These are phyloP conservation scores for Starmerella bombicola DNA, from an alignment of 805 yeast species.

Conservation along the genomic window DNA sequence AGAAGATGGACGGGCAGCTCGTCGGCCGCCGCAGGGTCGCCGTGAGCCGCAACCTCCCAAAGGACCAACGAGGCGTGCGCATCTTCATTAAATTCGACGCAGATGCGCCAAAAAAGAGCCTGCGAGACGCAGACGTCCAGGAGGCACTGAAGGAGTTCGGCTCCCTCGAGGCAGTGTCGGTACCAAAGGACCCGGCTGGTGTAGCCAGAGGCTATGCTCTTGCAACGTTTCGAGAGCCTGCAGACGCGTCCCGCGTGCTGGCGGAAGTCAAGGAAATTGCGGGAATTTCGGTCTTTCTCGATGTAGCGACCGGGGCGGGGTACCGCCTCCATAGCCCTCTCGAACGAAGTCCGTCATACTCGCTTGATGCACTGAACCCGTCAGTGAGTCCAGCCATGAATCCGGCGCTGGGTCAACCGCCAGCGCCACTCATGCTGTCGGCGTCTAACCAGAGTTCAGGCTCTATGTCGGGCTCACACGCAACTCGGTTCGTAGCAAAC, in stretches of 20 bases:
- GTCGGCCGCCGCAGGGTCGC: slow-evolving; percentile 31
- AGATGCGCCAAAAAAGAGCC: too few relatives aligned
- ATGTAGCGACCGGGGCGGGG: slow-evolving; percentile 33
- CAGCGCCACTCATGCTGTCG: too few relatives aligned
- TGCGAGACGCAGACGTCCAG: slow-evolving; percentile 26
- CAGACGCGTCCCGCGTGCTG: slow-evolving; percentile 36
- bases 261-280: slow-evolving; percentile 36
- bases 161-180: slow-evolving; percentile 38
- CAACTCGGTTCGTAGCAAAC: neutral
- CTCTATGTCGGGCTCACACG: neutral
- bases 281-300: slow-evolving; percentile 31
- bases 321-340: slow-evolving; percentile 2
- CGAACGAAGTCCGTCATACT: too few relatives aligned
- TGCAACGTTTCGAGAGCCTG: slow-evolving; percentile 37
- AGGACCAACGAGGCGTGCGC: slow-evolving; percentile 35
- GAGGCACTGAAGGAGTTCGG: slow-evolving; percentile 37
- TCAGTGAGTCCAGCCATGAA: too few relatives aligned
- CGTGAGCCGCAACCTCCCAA: slow-evolving; percentile 53
- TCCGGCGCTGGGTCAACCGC: too few relatives aligned
- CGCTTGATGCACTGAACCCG: too few relatives aligned
- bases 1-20: slow-evolving; percentile 17
- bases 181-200: slow-evolving; percentile 36
- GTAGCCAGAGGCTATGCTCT: slow-evolving; percentile 44
- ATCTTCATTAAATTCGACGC: slow-evolving; percentile 38
- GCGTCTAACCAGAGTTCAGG: too few relatives aligned